Evolutionary conservation across 2,329 filamentous ascomycete genomes (phyloP), one percentile per base, ranked within the genome.

Genomic region (Diaporthe eres): DNA sequence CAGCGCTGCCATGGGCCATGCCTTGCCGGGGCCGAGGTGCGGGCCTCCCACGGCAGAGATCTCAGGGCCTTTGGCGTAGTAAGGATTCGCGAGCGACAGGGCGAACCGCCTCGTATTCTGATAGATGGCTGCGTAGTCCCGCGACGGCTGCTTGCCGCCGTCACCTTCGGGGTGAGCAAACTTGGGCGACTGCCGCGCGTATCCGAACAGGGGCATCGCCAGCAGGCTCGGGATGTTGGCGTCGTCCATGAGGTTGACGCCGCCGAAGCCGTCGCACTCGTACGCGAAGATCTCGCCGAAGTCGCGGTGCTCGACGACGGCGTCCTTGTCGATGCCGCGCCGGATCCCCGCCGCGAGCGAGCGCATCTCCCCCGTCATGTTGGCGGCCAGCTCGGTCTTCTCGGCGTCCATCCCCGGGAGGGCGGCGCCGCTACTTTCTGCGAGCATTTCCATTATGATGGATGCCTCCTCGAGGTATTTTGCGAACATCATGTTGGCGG

Each of bases 101-200:
- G 97, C 91, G 89, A 96, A 96, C 74, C 89, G 89, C 74, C 95
- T 90, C 0, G 95, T 98, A 82, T 94, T 95, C 80, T 93, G 90
- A 82, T 98, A 98, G 2, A 94, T 87, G 7, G 88, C 79, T 78
- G 96, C 90, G 39, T 90, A 86, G 34, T 86, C 83, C 15, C 88
- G 85, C 15, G 34, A 13, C 0, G 61, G 19, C 49, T 6, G 77
- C 17, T 74, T 49, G 49, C 39, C 53, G 8, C 34, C 34, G 4
- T 58, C 57, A 0, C 75, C 49, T 4, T 34, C 19, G 70, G 34
- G 34, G 34, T 34, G 34, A 34, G 34, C 8, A 34, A 34, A 34
- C 7, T 34, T 34, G 34, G 34, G 34, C 53, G 67, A 74, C 49
- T 49, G 73, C 57, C 44, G 63, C 10, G 79, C 79, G 78, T 92